Conservation (phyloP, 495 filamentous ascomycete genomes). For the Hypoxylon lenormandii region DNA sequence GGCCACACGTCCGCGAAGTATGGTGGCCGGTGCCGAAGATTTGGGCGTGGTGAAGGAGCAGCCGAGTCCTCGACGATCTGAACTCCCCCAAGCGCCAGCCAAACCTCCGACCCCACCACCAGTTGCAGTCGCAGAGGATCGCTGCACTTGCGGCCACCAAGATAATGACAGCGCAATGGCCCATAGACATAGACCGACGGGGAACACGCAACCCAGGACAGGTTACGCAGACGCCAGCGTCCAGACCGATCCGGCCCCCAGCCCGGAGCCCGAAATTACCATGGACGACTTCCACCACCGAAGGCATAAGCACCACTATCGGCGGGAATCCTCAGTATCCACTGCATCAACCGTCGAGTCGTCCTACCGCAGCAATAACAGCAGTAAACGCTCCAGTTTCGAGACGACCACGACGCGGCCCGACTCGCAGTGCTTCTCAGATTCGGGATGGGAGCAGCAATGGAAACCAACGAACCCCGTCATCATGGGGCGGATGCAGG, state of each 20-base stretch:
- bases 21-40: slow-evolving; percentile 36
- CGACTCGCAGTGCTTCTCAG: slow-evolving; percentile 26
- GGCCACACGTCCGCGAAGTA: slow-evolving; percentile 44
- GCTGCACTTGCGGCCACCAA: slow-evolving; percentile 21
- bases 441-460: slow-evolving; percentile 16
- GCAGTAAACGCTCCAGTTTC: slow-evolving; percentile 43
- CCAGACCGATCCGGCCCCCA: slow-evolving; percentile 38
- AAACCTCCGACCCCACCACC: slow-evolving; percentile 6
- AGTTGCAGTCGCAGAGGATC: not conserved
- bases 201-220: slow-evolving; percentile 8
- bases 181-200: not conserved
- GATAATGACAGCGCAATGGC: not conserved
- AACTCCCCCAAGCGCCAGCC: slow-evolving; percentile 6
- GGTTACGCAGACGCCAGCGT: slow-evolving; percentile 43
- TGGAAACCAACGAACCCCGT: slow-evolving; percentile 31
- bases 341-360: slow-evolving; percentile 13
- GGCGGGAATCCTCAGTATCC: slow-evolving; percentile 40
- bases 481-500: slow-evolving; percentile 50
- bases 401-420: slow-evolving; percentile 45
- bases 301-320: slow-evolving; percentile 9
- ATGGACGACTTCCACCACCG: slow-evolving; percentile 18
- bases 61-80: slow-evolving; percentile 32
- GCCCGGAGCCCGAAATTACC: slow-evolving; percentile 11
- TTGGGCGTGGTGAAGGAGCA: slow-evolving; percentile 46
- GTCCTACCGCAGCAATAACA: slow-evolving; percentile 17